Evolutionary conservation across 2,329 filamentous ascomycete genomes (phyloP), one percentile per base, ranked within the genome.

Genomic region (Pseudogymnoascus sp.): DNA sequence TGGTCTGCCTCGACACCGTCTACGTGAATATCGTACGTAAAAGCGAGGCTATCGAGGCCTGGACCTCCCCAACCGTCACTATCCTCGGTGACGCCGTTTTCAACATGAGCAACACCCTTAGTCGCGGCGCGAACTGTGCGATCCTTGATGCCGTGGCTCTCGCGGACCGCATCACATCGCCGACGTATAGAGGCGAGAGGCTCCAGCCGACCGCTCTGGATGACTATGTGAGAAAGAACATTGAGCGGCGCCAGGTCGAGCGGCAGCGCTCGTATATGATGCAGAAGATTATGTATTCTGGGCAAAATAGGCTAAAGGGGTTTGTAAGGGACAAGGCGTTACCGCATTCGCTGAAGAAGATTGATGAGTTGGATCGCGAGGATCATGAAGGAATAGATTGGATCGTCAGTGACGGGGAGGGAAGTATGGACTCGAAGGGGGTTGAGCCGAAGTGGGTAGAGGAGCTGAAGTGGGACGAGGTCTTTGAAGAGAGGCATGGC

Each of bases 101-200:
- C 37, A 69, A 68, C 57, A 70, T 70, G 28, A 64, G 65, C 14
- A 70, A 66, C 0, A 69, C 66, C 41, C 61, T 70, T 7, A 65
- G 66, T 2, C 69, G 68, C 60, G 68, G 68, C 20, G 67, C 67
- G 5, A 70, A 70, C 50, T 69, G 67, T 50, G 68, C 68, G 2
- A 57, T 70, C 6, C 64, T 70, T 9, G 68, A 70, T 41, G 67
- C 68, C 1, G 57, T 68, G 5, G 64, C 64, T 37, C 64, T 70
- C 4, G 63, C 67, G 11, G 66, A 66, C 28, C 60, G 60, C n/a
- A 58, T 70, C 8, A 63, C 4, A 38, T 64, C 34, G 20, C 32
- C 57, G 32, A 47, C 22, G 18, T 34, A 6, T 22, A 60, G 18
- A 18, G 11, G 22, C 14, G 41, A 61, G 9, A 60, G 64, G 8